phyloP scores from a whole-genome alignment of 805 yeast species.

The Metschnikowia gruessii region DNA sequence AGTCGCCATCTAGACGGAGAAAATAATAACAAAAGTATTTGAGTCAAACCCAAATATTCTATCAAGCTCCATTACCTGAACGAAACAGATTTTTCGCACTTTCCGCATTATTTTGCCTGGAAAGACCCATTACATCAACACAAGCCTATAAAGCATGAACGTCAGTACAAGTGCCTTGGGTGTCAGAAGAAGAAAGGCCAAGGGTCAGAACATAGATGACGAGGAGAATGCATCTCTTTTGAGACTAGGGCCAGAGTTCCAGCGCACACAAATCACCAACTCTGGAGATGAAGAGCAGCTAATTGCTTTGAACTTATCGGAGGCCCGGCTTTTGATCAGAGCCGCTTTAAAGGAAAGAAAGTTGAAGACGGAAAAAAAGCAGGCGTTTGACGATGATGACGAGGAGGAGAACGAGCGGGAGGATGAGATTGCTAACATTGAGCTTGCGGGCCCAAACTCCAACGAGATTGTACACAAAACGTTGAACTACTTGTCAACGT shows the following conservation, averaged over 20 bases:
- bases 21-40: neutral
- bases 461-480: conserved; percentile 90
- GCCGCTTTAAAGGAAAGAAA: conserved; percentile 75
- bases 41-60: neutral
- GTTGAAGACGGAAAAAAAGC: conserved; percentile 34
- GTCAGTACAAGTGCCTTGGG: conserved; percentile 86
- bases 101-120: neutral
- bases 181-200: conserved; percentile 68
- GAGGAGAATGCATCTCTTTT: conserved; percentile 90
- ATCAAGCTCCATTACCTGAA: neutral
- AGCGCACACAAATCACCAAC: conserved; percentile 72
- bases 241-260: conserved; percentile 92
- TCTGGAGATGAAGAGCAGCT: conserved; percentile 74
- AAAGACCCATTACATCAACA: neutral
- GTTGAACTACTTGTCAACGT: conserved; percentile 76
- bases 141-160: conserved; percentile 53
- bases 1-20: conserved; percentile 1
- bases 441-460: conserved; percentile 65
- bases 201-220: conserved; percentile 62
- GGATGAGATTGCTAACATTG: conserved; percentile 46
- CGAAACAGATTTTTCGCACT: neutral
- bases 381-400: conserved; percentile 25
- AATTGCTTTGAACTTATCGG: conserved; percentile 83
- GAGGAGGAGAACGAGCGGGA: conserved; percentile 42
- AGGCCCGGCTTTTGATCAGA: conserved; percentile 84